phyloP scores from a whole-genome alignment of 768 basidiomycete species.

The Kwoniella dejecticola region DNA sequence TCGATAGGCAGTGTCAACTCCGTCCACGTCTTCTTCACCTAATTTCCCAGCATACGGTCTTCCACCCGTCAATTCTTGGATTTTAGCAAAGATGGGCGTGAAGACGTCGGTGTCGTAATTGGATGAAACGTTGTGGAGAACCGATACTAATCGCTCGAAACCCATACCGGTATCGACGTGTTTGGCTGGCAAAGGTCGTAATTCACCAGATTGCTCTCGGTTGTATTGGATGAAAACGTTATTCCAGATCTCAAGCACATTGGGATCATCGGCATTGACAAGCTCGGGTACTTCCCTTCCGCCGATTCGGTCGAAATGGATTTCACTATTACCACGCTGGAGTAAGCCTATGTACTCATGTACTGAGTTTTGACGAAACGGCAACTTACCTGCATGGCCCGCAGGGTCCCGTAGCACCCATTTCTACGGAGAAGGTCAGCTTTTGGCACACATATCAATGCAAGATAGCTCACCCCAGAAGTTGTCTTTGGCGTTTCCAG shows the following conservation, averaged over 20 bases:
- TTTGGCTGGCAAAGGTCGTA: slow-evolving; percentile 79
- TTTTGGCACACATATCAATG: background rate
- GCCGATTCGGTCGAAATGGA: slow-evolving; percentile 97
- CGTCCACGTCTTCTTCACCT: slow-evolving; percentile 90
- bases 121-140: slow-evolving; percentile 83
- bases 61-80: slow-evolving; percentile 85
- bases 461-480: slow-evolving; percentile 79
- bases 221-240: slow-evolving; percentile 99
- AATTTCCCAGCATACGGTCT: slow-evolving; percentile 86
- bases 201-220: slow-evolving; percentile 81
- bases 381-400: slow-evolving; percentile 75
- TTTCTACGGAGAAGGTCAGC: slow-evolving; percentile 63
- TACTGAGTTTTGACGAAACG: no score
- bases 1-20: slow-evolving; percentile 95
- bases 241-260: slow-evolving; percentile 95
- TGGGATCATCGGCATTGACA: slow-evolving; percentile 94
- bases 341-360: no score
- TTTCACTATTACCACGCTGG: no score
- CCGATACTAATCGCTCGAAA: slow-evolving; percentile 94
- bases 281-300: slow-evolving; percentile 89
- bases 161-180: slow-evolving; percentile 99
- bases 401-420: slow-evolving; percentile 97
- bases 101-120: slow-evolving; percentile 99
- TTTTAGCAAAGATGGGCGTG: slow-evolving; percentile 78
- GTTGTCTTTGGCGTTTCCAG: slow-evolving; percentile 95